A percentile compares a stretch with the other conserved stretches of the same genome.
These are phyloP conservation scores for Podosphaera fusca DNA, from an alignment of 2,329 filamentous ascomycete genomes.

Conservation along the genomic window DNA sequence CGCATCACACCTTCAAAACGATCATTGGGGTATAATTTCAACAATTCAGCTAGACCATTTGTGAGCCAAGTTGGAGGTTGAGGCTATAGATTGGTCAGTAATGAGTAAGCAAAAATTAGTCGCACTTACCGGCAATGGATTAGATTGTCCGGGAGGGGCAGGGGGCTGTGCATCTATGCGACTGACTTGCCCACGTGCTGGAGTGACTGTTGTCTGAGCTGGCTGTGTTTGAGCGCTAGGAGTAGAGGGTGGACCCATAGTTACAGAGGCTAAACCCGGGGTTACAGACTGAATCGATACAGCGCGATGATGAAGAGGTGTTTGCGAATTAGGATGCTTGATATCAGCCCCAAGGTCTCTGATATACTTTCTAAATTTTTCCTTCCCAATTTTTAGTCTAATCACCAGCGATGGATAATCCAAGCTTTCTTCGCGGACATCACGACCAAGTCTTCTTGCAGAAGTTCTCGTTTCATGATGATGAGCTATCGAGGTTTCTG, in stretches of 20 bases:
- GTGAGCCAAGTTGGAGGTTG: slow-evolving; percentile 71
- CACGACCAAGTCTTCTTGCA: slow-evolving; percentile 31
- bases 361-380: slow-evolving; percentile 45
- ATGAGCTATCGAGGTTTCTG: slow-evolving; percentile 47
- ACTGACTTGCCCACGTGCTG: slow-evolving; percentile 33
- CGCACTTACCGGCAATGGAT: slow-evolving; percentile 33
- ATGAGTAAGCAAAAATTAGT: slow-evolving; percentile 6
- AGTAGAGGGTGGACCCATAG: slow-evolving; percentile 29
- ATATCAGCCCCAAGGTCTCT: slow-evolving; percentile 26
- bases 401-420: slow-evolving; percentile 44
- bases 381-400: slow-evolving; percentile 48
- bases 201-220: slow-evolving; percentile 12
- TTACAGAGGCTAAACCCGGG: slow-evolving; percentile 23
- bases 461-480: slow-evolving; percentile 53
- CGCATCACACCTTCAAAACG: slow-evolving; percentile 82
- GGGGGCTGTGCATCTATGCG: slow-evolving; percentile 43
- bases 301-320: slow-evolving; percentile 22
- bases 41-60: slow-evolving; percentile 47
- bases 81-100: slow-evolving; percentile 29
- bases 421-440: slow-evolving; percentile 55
- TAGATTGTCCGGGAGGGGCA: slow-evolving; percentile 25
- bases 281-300: slow-evolving; percentile 19
- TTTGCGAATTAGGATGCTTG: slow-evolving; percentile 19
- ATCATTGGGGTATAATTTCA: slow-evolving; percentile 50
- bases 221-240: slow-evolving; percentile 15